These are phyloP conservation scores for Urtica urens DNA, from an alignment of 306 rosid species.

Conservation along the genomic window DNA sequence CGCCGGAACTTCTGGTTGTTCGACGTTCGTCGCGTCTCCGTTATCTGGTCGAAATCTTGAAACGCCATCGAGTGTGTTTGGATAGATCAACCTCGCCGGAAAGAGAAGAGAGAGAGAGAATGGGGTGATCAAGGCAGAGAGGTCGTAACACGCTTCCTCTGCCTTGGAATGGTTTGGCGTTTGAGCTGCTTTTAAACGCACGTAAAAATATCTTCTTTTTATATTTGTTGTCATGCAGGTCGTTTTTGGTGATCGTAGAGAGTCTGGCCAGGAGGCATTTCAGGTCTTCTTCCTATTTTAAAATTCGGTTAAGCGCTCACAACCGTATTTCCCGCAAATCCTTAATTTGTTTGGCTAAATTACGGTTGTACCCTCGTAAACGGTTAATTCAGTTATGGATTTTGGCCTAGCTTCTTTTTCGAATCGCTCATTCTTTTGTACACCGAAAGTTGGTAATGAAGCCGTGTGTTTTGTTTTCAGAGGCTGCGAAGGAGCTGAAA, in stretches of 20 bases:
- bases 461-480: too few relatives aligned
- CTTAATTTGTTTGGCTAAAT: background rate
- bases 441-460: background rate
- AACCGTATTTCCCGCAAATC: constrained; percentile 22
- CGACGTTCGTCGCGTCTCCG: constrained; percentile 52
- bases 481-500: too few relatives aligned
- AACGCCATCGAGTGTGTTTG: constrained; percentile 83
- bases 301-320: constrained; percentile 19
- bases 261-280: constrained; percentile 46
- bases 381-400: background rate
- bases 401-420: background rate
- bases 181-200: too few relatives aligned
- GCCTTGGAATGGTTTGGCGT: constrained; percentile 79
- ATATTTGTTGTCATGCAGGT: too few relatives aligned
- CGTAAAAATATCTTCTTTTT: too few relatives aligned
- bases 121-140: constrained; percentile 70
- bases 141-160: constrained; percentile 22
- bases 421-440: background rate
- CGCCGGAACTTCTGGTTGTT: constrained; percentile 30
- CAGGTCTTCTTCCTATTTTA: constrained; percentile 28
- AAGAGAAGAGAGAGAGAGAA: background rate
- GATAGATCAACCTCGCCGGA: too few relatives aligned
- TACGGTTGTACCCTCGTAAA: background rate
- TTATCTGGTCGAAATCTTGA: constrained; percentile 72
- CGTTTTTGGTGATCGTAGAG: too few relatives aligned